A percentile compares a stretch with the other conserved stretches of the same genome.
Evolutionary conservation across 2,329 filamentous ascomycete genomes (phyloP).

Genomic region (Ophiostoma ulmi): DNA sequence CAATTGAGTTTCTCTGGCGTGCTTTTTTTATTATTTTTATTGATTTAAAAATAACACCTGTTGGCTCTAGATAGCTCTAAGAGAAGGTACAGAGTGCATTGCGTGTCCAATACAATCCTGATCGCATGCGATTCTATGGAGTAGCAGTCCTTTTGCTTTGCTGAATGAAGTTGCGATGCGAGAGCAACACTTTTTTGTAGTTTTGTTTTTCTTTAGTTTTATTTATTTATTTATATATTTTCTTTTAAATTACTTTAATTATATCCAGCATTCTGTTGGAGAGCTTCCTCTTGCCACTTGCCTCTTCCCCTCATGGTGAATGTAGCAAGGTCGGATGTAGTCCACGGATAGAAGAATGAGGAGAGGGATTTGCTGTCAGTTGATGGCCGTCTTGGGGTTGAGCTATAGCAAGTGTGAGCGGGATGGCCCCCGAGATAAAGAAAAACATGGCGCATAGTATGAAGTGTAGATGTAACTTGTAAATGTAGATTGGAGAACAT

Average conservation of each 20-base stretch:
- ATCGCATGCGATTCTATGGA: conserved; percentile 12
- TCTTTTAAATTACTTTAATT: not conserved
- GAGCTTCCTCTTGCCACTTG: not conserved
- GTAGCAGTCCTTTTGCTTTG: not conserved
- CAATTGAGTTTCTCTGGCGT: too few relatives aligned
- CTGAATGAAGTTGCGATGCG: not conserved
- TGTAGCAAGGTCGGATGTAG: not conserved
- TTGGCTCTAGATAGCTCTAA: not conserved
- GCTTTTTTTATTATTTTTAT: too few relatives aligned
- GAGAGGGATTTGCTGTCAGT: not conserved
- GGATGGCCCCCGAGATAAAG: not conserved
- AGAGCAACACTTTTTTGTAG: not conserved
- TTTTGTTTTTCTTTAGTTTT: not conserved
- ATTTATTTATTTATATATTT: not conserved
- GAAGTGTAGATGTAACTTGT: not conserved
- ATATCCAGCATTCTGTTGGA: not conserved
- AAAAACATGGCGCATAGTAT: not conserved
- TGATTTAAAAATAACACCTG: too few relatives aligned
- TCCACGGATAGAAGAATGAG: not conserved
- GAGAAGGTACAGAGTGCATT: not conserved
- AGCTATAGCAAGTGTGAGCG: not conserved
- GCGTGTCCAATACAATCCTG: not conserved
- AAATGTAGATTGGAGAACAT: too few relatives aligned
- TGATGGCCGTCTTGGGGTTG: not conserved
- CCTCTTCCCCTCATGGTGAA: not conserved